Evolutionary conservation across 1,139 yeast species (phyloP), one percentile per base, ranked within the genome.

Genomic region (Sugiyamaella sp.): DNA sequence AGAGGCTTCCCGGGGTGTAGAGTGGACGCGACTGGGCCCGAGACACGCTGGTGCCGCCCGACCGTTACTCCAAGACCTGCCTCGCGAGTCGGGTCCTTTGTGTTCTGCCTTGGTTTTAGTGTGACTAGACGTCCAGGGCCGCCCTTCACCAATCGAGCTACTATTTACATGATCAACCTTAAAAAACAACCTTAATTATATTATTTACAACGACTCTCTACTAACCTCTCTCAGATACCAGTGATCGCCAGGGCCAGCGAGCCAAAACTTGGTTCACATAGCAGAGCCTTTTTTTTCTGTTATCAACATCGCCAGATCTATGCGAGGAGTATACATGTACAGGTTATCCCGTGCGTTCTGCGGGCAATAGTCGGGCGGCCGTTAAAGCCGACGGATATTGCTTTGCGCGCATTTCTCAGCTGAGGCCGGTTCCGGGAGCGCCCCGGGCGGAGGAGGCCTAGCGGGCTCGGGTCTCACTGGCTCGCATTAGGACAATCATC

Each of bases 171-270:
- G 8, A 29, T 29, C n/a, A 29, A 29, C 35, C 35, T 29, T 29
- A 29, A 29, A 6, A 12, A 29, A 5, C n/a, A 29, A 29, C 35
- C 35, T 29, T 29, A 29, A 29, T 29, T 29, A 29, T 29, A 29
- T 29, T 29, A 29, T 29, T 29, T 29, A 12, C 14, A 29, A 29
- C 35, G 14, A 29, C 35, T 10, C 14, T 14, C n/a, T n/a, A 10
- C 35, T 29, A 29, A 29, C 35, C 35, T 10, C n/a, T 29, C 8
- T 29, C 35, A 29, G 35, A 29, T 29, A 29, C 35, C 35, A 29
- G 41, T 38, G 41, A 38, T 38, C 41, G 41, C 41, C 41, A 38
- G 41, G 41, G 41, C 41, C 41, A 19, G 21, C 19, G 14, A 29
- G 35, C 14, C 8, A 29, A 29, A 12, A 8, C n/a, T n/a, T n/a